These are phyloP conservation scores for Fistulinella prunicolor DNA, from an alignment of 768 basidiomycete species.

Conservation along the genomic window DNA sequence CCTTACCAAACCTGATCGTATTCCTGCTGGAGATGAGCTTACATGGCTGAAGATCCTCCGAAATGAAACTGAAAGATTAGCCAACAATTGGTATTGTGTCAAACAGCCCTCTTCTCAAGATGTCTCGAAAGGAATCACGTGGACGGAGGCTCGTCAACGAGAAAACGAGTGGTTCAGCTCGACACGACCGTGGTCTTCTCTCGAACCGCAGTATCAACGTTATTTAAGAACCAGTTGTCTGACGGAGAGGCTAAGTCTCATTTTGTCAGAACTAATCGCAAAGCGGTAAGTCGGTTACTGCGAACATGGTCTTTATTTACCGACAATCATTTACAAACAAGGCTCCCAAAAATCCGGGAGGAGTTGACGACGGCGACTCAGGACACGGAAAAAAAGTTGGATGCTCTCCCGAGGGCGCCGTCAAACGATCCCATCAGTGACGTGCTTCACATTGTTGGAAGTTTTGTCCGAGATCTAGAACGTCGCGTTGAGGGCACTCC, in stretches of 20 bases:
- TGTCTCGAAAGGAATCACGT: constrained; percentile 31
- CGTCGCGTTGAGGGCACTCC: constrained; percentile 53
- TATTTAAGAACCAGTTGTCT: constrained; percentile 57
- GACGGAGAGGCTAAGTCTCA: constrained; percentile 51
- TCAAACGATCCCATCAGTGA: constrained; percentile 58
- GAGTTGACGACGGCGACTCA: constrained; percentile 50
- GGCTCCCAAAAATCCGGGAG: constrained; percentile 60
- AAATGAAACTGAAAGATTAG: constrained; percentile 38
- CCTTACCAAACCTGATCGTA: constrained; percentile 71
- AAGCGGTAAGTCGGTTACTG: constrained; percentile 43
- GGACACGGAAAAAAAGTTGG: constrained; percentile 34
- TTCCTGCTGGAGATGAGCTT: constrained; percentile 15
- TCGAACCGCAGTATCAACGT: constrained; percentile 48
- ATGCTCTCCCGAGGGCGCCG: constrained; percentile 46
- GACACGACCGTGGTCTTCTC: constrained; percentile 47
- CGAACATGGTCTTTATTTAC: not conserved
- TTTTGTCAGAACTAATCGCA: constrained; percentile 58
- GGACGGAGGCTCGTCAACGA: constrained; percentile 53
- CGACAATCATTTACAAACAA: constrained; percentile 21
- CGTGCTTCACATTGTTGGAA: constrained; percentile 45
- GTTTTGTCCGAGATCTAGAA: constrained; percentile 46
- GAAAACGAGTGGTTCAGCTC: constrained; percentile 56
- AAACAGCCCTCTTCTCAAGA: constrained; percentile 32
- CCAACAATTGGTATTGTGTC: constrained; percentile 33
- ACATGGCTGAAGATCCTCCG: constrained; percentile 54